Percentiles rank a stretch among this genome's conserved stretches.
Evolutionary conservation across 768 basidiomycete genomes (phyloP).

Genomic region (Phanerochaete carnosa): DNA sequence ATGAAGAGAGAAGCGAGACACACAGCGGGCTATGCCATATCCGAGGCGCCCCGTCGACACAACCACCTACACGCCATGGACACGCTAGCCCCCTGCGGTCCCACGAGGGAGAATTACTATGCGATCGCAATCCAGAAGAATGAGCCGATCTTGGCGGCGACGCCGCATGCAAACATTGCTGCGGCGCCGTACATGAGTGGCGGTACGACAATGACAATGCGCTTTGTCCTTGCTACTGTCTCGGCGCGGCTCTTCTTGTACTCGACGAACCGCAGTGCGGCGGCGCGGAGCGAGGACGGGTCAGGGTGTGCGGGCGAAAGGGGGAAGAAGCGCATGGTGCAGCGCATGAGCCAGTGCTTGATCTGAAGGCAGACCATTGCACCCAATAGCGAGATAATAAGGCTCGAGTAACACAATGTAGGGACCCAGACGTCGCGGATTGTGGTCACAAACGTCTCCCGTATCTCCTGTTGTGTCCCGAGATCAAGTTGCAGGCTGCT

Average conservation of each 20-base stretch:
- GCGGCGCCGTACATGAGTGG: conserved; percentile 2
- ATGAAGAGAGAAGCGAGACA: neutral
- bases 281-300: neutral
- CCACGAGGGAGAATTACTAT: neutral
- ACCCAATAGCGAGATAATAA: conserved; percentile 1
- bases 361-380: conserved; percentile 4
- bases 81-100: neutral
- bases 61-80: neutral
- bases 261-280: neutral
- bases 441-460: neutral
- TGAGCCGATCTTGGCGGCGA: neutral
- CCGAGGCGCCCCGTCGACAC: neutral
- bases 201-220: neutral
- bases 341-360: conserved; percentile 12
- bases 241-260: conserved; percentile 2
- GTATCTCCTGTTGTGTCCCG: neutral
- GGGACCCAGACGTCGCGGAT: conserved; percentile 8
- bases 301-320: neutral
- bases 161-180: conserved; percentile 4
- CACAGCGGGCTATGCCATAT: neutral
- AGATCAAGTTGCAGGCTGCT: neutral
- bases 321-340: conserved; percentile 1
- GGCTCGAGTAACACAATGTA: conserved; percentile 5
- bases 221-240: neutral
- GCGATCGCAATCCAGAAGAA: neutral